Conservation (phyloP, 2,329 filamentous ascomycete genomes). For the Arthroderma sp. region DNA sequence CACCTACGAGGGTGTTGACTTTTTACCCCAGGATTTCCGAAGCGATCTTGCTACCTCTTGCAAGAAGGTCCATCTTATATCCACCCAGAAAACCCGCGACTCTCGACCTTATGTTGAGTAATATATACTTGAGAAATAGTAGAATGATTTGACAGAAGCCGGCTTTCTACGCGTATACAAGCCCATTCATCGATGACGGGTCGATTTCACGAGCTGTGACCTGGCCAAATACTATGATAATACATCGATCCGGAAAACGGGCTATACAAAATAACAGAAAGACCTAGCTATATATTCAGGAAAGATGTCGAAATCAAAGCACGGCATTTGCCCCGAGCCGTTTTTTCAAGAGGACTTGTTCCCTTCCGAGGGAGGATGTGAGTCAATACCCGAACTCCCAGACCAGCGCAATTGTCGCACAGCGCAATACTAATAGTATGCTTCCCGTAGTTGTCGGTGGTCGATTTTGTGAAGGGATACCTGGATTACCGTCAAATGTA, state of each 20-base stretch:
- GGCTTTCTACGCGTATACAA: not conserved
- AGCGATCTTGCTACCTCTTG: too few relatives aligned
- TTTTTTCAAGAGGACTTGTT: conserved; percentile 55
- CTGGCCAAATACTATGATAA: not conserved
- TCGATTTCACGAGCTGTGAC: not conserved
- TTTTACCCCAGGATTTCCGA: too few relatives aligned
- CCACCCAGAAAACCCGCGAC: too few relatives aligned
- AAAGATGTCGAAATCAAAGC: conserved; percentile 3
- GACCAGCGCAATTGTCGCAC: not conserved
- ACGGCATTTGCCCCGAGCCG: conserved; percentile 50
- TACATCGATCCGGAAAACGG: not conserved
- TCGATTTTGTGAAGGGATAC: conserved; percentile 43
- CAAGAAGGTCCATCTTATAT: too few relatives aligned
- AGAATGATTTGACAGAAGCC: not conserved
- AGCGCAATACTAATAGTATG: not conserved
- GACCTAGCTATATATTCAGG: not conserved
- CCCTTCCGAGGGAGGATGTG: conserved; percentile 51
- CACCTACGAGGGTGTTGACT: too few relatives aligned
- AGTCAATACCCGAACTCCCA: conserved; percentile 1
- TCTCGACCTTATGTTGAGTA: too few relatives aligned
- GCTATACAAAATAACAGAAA: not conserved
- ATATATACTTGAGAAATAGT: too few relatives aligned
- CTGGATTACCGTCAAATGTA: conserved; percentile 31
- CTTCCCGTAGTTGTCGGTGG: conserved; percentile 41
- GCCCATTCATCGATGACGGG: not conserved